Conservation (phyloP, 2,329 filamentous ascomycete species). For the Neospermospora avenae region DNA sequence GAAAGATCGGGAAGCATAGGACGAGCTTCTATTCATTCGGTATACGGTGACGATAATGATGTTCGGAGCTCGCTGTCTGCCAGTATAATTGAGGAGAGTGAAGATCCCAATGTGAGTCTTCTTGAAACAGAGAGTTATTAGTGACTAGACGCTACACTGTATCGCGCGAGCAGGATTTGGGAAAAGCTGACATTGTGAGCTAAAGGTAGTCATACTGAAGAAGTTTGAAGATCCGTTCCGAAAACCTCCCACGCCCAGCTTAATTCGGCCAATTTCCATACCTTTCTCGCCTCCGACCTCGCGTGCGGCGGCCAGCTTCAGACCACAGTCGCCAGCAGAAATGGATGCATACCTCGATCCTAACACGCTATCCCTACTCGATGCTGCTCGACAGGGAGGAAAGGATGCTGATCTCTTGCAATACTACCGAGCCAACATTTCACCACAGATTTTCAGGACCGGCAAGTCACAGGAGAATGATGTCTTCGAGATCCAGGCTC, state of each 20-base stretch:
- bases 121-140: no score
- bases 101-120: not conserved
- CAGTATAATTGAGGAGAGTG: not conserved
- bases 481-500: slow-evolving; percentile 45
- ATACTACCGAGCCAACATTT: slow-evolving; percentile 32
- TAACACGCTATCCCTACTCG: not conserved
- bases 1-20: not conserved
- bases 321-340: not conserved
- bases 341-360: not conserved
- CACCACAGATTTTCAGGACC: slow-evolving; percentile 24
- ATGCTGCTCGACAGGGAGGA: slow-evolving; percentile 7
- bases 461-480: slow-evolving; percentile 31
- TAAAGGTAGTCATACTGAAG: slow-evolving; percentile 8
- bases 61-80: not conserved
- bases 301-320: not conserved
- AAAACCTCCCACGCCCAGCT: not conserved
- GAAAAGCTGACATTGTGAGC: not conserved
- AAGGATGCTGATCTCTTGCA: slow-evolving; percentile 19
- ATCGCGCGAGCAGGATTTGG: no score
- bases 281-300: slow-evolving; percentile 5
- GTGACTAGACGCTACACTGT: no score
- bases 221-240: slow-evolving; percentile 16
- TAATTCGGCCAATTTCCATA: not conserved
- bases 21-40: not conserved
- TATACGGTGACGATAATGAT: not conserved